Conservation (phyloP, 2,329 filamentous ascomycete species). For the Tympanopsis confertula region DNA sequence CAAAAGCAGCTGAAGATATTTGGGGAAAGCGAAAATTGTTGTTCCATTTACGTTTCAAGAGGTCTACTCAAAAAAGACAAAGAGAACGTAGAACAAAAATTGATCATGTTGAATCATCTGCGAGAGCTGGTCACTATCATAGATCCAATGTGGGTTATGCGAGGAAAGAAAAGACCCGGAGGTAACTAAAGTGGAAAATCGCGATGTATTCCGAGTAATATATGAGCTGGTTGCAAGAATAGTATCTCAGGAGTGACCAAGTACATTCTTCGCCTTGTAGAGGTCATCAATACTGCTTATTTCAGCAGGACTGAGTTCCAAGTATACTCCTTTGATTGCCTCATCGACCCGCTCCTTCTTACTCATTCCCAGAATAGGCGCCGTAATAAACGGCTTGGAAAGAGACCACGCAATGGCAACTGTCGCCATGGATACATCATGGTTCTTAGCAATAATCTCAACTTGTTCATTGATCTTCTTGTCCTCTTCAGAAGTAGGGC, state of each 20-base stretch:
- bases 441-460: constrained; percentile 1
- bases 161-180: no score
- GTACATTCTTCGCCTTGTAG: constrained; percentile 1
- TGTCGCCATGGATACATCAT: constrained; percentile 2
- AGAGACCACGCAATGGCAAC: constrained; percentile 3
- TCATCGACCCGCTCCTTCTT: constrained; percentile 3
- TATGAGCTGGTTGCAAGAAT: no score
- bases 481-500: neutral
- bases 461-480: constrained; percentile 3
- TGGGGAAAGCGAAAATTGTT: no score
- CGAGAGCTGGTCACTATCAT: no score
- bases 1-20: no score
- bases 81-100: no score
- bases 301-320: constrained; percentile 1
- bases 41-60: no score
- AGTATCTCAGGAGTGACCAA: neutral
- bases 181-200: no score
- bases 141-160: no score
- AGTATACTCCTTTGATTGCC: constrained; percentile 1
- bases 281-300: constrained; percentile 3
- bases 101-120: no score
- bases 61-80: no score
- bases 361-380: constrained; percentile 16
- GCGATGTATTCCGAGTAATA: no score
- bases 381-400: constrained; percentile 15